Conservation (phyloP, 1,284 basidiomycete species). For the Mycena sp. region DNA sequence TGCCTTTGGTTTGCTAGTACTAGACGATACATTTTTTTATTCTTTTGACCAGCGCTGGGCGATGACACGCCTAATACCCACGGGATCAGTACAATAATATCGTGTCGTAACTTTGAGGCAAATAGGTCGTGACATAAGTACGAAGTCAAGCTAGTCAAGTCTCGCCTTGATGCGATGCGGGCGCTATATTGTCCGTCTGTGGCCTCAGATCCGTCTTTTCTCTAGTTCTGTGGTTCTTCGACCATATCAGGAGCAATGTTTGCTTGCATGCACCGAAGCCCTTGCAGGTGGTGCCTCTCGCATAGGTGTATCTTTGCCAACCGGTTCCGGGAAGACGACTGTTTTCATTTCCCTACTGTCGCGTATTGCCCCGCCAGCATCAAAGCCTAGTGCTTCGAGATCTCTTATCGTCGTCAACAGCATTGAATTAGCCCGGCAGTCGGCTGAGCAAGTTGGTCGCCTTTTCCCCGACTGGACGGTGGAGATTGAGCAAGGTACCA, state of each 20-base stretch:
- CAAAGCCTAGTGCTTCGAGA: slow-evolving; percentile 56
- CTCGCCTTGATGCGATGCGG: slow-evolving; percentile 8
- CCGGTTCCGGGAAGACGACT: slow-evolving; percentile 93
- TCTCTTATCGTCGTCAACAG: slow-evolving; percentile 90
- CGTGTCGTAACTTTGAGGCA: too few relatives aligned
- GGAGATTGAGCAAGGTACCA: slow-evolving; percentile 91
- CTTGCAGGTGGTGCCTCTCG: slow-evolving; percentile 71
- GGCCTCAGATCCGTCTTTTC: background rate
- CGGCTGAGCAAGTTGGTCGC: slow-evolving; percentile 75
- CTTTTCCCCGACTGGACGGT: slow-evolving; percentile 82
- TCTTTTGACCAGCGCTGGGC: background rate
- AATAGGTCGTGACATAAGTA: too few relatives aligned
- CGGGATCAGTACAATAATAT: background rate
- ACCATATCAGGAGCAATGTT: slow-evolving; percentile 91
- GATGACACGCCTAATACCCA: too few relatives aligned
- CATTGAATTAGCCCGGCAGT: slow-evolving; percentile 89
- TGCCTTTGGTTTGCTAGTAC: slow-evolving; percentile 10
- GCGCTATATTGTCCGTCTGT: background rate
- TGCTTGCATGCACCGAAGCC: slow-evolving; percentile 82
- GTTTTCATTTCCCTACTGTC: slow-evolving; percentile 88
- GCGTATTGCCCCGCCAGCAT: slow-evolving; percentile 56
- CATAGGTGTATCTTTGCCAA: slow-evolving; percentile 93
- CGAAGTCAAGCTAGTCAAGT: background rate
- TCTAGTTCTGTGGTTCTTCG: slow-evolving; percentile 60
- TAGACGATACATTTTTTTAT: slow-evolving; percentile 30